Conservation (phyloP, 1,139 yeast genomes). For the Nakaseomyces sp. region DNA sequence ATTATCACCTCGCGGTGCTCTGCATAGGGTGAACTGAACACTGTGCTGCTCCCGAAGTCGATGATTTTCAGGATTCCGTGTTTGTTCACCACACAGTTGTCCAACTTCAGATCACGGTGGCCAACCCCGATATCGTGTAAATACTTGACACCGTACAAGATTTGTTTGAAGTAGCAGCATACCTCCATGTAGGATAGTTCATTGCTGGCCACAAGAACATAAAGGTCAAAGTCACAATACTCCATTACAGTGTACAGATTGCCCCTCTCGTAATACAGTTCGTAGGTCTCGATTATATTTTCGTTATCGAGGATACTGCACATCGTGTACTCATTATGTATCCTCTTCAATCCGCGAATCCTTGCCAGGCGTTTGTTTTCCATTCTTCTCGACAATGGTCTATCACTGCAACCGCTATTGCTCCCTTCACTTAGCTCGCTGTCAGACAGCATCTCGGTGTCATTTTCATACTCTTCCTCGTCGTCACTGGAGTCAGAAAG, state of each 20-base stretch:
- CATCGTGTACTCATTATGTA: slow-evolving; percentile 90
- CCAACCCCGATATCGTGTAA: slow-evolving; percentile 80
- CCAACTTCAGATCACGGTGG: slow-evolving; percentile 85
- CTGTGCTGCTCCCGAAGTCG: slow-evolving; percentile 90
- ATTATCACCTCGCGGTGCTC: slow-evolving; percentile 59
- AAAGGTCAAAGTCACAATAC: slow-evolving; percentile 86
- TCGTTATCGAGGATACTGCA: slow-evolving; percentile 93
- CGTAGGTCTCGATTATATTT: slow-evolving; percentile 82
- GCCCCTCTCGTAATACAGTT: slow-evolving; percentile 49
- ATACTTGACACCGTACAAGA: slow-evolving; percentile 69
- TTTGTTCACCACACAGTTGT: slow-evolving; percentile 78
- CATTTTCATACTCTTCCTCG: background rate
- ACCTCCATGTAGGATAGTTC: slow-evolving; percentile 72
- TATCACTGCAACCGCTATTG: too few relatives aligned
- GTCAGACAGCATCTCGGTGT: background rate
- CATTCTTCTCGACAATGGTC: background rate
- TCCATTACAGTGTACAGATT: slow-evolving; percentile 90
- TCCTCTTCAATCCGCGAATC: slow-evolving; percentile 52
- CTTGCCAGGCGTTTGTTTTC: background rate
- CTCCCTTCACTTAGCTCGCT: background rate
- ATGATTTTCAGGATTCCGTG: slow-evolving; percentile 81
- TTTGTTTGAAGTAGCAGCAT: slow-evolving; percentile 79
- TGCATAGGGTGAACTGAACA: slow-evolving; percentile 71
- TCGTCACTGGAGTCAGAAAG: background rate
- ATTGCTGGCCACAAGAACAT: slow-evolving; percentile 92